Conservation (phyloP, 1,139 yeast genomes). For the Scheffersomyces cryptocercus region DNA sequence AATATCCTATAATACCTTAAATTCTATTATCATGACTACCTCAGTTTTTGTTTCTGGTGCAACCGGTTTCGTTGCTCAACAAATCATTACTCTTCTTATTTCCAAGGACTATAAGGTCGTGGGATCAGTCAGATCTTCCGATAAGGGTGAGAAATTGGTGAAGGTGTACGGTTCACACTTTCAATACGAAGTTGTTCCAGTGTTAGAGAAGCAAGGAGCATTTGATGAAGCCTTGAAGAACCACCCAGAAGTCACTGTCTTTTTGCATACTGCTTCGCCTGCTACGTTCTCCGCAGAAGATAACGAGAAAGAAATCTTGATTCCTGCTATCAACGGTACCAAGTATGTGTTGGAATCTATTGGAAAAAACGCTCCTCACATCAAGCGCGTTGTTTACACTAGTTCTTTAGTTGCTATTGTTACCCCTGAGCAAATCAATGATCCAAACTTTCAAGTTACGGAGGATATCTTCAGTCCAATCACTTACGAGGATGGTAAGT, state of each 20-base stretch:
- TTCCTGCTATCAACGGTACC: slow-evolving; percentile 46
- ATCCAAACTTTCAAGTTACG: no score
- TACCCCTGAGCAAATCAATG: slow-evolving; percentile 25
- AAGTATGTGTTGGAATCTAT: slow-evolving; percentile 33
- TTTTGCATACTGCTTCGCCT: slow-evolving; percentile 25
- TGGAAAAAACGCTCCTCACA: slow-evolving; percentile 22
- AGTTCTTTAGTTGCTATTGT: slow-evolving; percentile 48
- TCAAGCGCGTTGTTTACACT: slow-evolving; percentile 38
- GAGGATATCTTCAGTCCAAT: slow-evolving; percentile 18
- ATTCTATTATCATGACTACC: slow-evolving; percentile 1
- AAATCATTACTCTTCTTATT: slow-evolving; percentile 25
- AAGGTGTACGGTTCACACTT: slow-evolving; percentile 21
- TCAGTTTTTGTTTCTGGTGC: slow-evolving; percentile 42
- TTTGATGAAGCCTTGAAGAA: slow-evolving; percentile 31
- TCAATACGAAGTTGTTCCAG: slow-evolving; percentile 28
- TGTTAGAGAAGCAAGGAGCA: slow-evolving; percentile 27
- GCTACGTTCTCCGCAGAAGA: slow-evolving; percentile 29
- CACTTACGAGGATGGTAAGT: slow-evolving; percentile 35
- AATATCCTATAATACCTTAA: no score
- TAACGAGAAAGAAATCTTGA: slow-evolving; percentile 38
- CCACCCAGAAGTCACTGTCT: slow-evolving; percentile 26
- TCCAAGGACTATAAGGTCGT: slow-evolving; percentile 31
- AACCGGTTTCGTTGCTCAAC: slow-evolving; percentile 41
- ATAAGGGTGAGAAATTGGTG: slow-evolving; percentile 32
- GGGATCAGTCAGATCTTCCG: slow-evolving; percentile 37